Evolutionary conservation across 2,329 filamentous ascomycete species (phyloP).

Genomic region (Ophiostoma sp.): DNA sequence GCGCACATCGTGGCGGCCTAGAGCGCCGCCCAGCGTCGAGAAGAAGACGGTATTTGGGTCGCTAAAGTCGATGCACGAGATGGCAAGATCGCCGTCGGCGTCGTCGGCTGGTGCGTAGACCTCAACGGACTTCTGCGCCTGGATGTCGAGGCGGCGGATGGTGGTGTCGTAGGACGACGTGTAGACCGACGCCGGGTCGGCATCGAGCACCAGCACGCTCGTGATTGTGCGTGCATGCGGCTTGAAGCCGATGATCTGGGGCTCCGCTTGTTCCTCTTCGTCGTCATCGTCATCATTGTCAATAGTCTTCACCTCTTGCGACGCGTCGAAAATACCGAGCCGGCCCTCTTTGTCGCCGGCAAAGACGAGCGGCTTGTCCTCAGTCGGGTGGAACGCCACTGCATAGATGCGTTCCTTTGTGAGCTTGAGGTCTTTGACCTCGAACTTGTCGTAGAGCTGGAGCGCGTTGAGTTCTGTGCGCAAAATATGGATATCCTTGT

Average conservation of each 20-base stretch:
- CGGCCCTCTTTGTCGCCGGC: conserved; percentile 92
- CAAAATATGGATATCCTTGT: conserved; percentile 67
- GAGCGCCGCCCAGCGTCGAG: conserved; percentile 73
- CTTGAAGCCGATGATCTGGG: conserved; percentile 83
- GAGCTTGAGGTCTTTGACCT: conserved; percentile 87
- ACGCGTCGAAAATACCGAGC: conserved; percentile 84
- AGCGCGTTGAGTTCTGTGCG: conserved; percentile 72
- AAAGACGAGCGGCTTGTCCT: conserved; percentile 81
- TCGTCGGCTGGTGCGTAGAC: conserved; percentile 69
- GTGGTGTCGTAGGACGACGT: conserved; percentile 91
- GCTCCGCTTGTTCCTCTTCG: conserved; percentile 63
- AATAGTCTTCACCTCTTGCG: conserved; percentile 54
- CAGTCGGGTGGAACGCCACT: conserved; percentile 80
- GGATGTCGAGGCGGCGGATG: conserved; percentile 78
- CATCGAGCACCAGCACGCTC: conserved; percentile 70
- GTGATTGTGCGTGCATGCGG: conserved; percentile 84
- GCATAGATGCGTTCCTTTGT: conserved; percentile 83
- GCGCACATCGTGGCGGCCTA: conserved; percentile 77
- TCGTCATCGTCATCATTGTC: conserved; percentile 55
- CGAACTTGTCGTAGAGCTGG: conserved; percentile 75
- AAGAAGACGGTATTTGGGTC: conserved; percentile 76
- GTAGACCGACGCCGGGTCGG: conserved; percentile 69
- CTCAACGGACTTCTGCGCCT: conserved; percentile 72
- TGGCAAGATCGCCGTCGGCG: conserved; percentile 57
- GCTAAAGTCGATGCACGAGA: conserved; percentile 80